Evolutionary conservation across 1,139 yeast species (phyloP).

Genomic region (Geotrichum restrictum): DNA sequence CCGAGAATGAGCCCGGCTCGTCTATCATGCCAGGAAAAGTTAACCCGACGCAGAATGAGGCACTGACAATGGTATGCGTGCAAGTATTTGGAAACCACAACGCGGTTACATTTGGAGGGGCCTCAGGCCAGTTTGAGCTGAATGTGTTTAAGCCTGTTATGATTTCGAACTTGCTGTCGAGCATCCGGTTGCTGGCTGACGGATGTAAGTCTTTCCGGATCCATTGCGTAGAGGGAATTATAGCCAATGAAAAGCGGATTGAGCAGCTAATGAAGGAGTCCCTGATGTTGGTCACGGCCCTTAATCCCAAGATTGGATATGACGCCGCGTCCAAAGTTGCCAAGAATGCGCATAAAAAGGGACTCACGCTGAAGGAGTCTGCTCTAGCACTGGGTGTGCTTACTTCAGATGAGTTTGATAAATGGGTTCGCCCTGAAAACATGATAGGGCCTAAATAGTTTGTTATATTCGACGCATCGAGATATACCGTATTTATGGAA

Average conservation of each 20-base stretch:
- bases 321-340: slow-evolving; percentile 97
- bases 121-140: slow-evolving; percentile 96
- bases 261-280: slow-evolving; percentile 86
- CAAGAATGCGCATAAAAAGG: slow-evolving; percentile 97
- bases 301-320: slow-evolving; percentile 97
- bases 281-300: slow-evolving; percentile 95
- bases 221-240: slow-evolving; percentile 91
- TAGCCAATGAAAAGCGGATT: slow-evolving; percentile 84
- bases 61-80: slow-evolving; percentile 94
- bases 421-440: slow-evolving; percentile 96
- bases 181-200: slow-evolving; percentile 84
- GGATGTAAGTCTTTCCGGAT: slow-evolving; percentile 84
- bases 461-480: background rate
- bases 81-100: slow-evolving; percentile 97
- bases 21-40: slow-evolving; percentile 99
- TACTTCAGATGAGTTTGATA: slow-evolving; percentile 78
- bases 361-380: slow-evolving; percentile 88
- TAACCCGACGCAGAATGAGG: slow-evolving; percentile 98
- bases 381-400: slow-evolving; percentile 87
- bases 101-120: slow-evolving; percentile 94
- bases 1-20: slow-evolving; percentile 98
- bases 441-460: slow-evolving; percentile 79
- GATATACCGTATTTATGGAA: too few relatives aligned
- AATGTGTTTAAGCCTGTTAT: slow-evolving; percentile 96
- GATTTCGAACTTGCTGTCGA: slow-evolving; percentile 83